Percentiles rank a stretch among this genome's conserved stretches.
Evolutionary conservation across 2,329 filamentous ascomycete genomes (phyloP).

Genomic region (Trichophaea hybrida): DNA sequence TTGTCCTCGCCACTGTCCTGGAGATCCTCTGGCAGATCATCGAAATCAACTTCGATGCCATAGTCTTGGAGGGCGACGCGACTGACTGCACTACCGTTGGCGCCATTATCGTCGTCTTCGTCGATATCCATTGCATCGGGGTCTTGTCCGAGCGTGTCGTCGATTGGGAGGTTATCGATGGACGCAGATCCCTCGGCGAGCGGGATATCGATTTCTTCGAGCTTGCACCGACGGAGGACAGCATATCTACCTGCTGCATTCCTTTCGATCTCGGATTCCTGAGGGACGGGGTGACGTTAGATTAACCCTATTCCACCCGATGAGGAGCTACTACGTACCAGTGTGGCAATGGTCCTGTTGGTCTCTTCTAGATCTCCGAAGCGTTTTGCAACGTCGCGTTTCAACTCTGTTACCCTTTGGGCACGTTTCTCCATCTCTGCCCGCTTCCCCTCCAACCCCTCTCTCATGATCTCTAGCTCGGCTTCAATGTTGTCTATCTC

Average conservation of each 20-base stretch:
- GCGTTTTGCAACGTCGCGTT: constrained; percentile 66
- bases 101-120: constrained; percentile 41
- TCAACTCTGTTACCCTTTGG: constrained; percentile 63
- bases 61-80: constrained; percentile 67
- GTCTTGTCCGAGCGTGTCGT: constrained; percentile 60
- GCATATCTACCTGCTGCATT: constrained; percentile 73
- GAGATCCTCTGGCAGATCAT: constrained; percentile 64
- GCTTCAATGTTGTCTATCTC: constrained; percentile 58
- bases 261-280: constrained; percentile 69
- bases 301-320: not conserved
- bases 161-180: constrained; percentile 73
- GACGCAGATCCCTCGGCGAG: constrained; percentile 53
- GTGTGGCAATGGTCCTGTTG: constrained; percentile 56
- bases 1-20: constrained; percentile 34
- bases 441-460: constrained; percentile 55
- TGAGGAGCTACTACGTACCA: constrained; percentile 31
- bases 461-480: constrained; percentile 60
- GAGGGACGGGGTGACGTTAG: not conserved
- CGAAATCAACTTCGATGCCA: constrained; percentile 81
- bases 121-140: constrained; percentile 80
- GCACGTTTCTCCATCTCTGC: constrained; percentile 53
- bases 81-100: constrained; percentile 34
- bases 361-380: constrained; percentile 67
- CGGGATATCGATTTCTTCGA: constrained; percentile 83
- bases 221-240: constrained; percentile 72